Evolutionary conservation across 2,329 filamentous ascomycete species (phyloP), one percentile per base, ranked within the genome.

Genomic region (Fusarium sp.): DNA sequence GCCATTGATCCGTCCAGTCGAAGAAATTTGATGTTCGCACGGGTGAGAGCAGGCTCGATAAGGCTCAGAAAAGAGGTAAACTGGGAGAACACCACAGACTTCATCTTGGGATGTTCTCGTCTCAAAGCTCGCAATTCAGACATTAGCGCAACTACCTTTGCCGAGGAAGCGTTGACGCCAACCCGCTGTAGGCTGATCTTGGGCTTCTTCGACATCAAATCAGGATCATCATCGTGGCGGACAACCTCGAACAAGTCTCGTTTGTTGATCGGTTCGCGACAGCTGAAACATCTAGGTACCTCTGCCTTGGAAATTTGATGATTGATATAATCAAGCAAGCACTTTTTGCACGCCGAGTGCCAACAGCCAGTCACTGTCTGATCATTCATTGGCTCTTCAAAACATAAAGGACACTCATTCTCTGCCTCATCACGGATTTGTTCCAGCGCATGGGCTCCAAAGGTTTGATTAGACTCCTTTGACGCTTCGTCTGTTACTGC

Each of bases 301-400:
- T 93, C 87, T 45, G 90, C 90, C 62, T 91, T 93, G 71, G 93
- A 90, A 7, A 86, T 91, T 78, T 97, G 92, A 75, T 97, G 94
- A 68, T 92, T 90, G 76, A 99, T 97, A 74, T 94, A 97, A 73
- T 94, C 90, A 3, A 97, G 83, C n/a, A 98, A 83, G 75, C 96
- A 99, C 67, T 93, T 91, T 80, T 96, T 97, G 83, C 96, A 99
- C 1, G 96, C 94, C 34, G 93, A 97, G 79, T 99, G 96, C 94
- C 96, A 99, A 81, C 96, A 99, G 1, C 94, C 93, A 1, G 96
- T 98, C 3, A 99, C 96, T 1, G 92, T 92, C 77, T 97, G 95
- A 57, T 98, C 92, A 42, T 93, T 88, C 94, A 98, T 98, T 6
- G 94, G 94, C 78, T 98, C 96, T 79, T 98, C 95, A 6, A 93